Base-by-base conservation (phyloP, 495 filamentous ascomycete genomes). In the Choiromyces venosus region DNA sequence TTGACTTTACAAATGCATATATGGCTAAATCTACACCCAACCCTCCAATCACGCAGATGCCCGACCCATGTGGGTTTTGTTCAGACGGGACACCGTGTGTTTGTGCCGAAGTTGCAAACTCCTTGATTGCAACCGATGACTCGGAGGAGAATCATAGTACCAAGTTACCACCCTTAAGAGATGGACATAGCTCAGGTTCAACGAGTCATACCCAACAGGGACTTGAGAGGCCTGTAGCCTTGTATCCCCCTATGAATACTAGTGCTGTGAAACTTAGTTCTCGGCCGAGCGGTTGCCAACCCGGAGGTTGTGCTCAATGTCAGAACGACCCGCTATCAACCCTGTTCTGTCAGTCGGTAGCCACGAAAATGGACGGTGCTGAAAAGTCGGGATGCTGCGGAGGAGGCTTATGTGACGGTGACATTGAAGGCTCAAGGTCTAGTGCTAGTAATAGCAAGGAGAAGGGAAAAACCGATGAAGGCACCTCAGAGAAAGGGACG, bases 11-110 rank as follows among this genome's bases (percentile, higher is more conserved):
- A 71, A 71, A 72, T 18, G 66, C 74, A 18, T 81, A 79, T 36
- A 81, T 37, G 84, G 84, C 87, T 0, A 83, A 82, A 16, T 84
- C 83, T 16, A 67, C 73, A 14, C 82, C 80, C 25, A 64, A 73
- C 21, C 74, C 46, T 37, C 74, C 65, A 56, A 69, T 79, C 44
- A 40, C 70, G 4, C 65, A 73, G 71, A 82, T 73, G 80, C 81
- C 69, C 33, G 92, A 95, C 67, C 87, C 89, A 14, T 96, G 93
- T 78, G 93, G 93, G n/a, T 96, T 96, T 84, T 96, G 93, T 82
- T 86, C 89, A 76, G 91, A 94, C 69, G 92, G 91, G 21, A 93
- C 90, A 0, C 91, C 91, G 76, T 96, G 93, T 79, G 88, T 94
- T 71, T 96, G 93, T 81, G 91, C 90, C 37, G 92, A 94, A 71